phyloP scores from a whole-genome alignment of 495 filamentous ascomycete species.

The Clavariopsis aquatica region DNA sequence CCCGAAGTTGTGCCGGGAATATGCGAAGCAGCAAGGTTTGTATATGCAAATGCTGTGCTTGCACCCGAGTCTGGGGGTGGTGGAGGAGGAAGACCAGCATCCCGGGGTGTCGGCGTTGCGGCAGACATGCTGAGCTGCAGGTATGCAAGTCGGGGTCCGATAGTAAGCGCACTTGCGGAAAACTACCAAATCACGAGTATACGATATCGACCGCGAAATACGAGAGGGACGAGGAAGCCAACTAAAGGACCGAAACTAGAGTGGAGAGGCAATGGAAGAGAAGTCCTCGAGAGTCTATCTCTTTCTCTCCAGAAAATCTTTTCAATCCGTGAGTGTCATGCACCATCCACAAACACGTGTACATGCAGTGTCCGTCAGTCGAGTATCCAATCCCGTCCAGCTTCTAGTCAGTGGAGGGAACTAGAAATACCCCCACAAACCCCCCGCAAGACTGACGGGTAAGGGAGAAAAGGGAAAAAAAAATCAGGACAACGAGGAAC shows the following conservation, averaged over 20 bases:
- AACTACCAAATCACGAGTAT: no score
- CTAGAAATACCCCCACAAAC: background rate
- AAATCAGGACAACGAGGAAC: no score
- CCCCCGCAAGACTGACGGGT: background rate
- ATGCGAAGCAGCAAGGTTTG: background rate
- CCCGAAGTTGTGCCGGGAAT: background rate
- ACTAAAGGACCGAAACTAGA: no score
- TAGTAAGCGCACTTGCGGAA: background rate
- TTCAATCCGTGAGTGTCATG: background rate
- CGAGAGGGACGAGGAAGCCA: background rate
- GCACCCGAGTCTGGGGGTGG: background rate
- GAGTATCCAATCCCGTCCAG: background rate
- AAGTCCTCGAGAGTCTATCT: background rate
- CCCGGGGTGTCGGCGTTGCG: conserved; percentile 24
- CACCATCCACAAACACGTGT: background rate
- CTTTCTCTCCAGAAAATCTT: background rate
- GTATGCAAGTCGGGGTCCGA: background rate
- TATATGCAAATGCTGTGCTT: background rate
- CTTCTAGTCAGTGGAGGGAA: background rate
- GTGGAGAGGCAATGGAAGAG: background rate
- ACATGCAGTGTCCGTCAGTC: background rate
- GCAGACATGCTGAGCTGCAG: conserved; percentile 23
- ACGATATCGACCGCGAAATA: background rate
- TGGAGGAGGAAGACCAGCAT: conserved; percentile 27
- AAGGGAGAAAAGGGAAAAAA: background rate